These are phyloP conservation scores for Alternaria longipes DNA, from an alignment of 2,329 filamentous ascomycete species.

Conservation along the genomic window DNA sequence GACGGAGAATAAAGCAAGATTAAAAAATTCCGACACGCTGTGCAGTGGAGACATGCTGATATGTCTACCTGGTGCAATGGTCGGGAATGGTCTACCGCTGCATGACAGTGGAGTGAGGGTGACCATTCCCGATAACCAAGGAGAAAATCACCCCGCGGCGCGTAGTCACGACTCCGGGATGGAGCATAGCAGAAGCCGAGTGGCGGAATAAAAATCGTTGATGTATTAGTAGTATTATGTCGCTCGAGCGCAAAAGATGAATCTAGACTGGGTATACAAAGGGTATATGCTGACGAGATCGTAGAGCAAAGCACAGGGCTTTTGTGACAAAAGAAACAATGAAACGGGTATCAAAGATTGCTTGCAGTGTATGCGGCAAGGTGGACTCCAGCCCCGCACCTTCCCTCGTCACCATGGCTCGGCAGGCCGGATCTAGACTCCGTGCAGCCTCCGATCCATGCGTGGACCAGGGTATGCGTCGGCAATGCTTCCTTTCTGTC, in stretches of 20 bases:
- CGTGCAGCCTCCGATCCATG: constrained; percentile 17
- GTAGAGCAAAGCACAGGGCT: constrained; percentile 5
- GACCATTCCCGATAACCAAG: constrained; percentile 20
- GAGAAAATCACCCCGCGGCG: constrained; percentile 9
- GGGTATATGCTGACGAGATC: constrained; percentile 10
- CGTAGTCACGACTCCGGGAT: not conserved
- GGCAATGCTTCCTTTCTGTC: not conserved
- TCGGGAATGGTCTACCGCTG: constrained; percentile 23
- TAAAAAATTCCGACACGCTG: constrained; percentile 6
- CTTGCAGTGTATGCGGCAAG: not conserved
- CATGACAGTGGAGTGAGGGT: constrained; percentile 14
- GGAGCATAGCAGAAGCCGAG: not conserved
- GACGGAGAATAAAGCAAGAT: not conserved
- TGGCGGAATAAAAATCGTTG: not conserved
- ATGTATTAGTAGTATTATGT: constrained; percentile 14
- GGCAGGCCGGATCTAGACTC: constrained; percentile 7
- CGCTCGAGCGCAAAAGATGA: constrained; percentile 1
- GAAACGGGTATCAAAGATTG: constrained; percentile 18
- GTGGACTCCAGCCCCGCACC: constrained; percentile 20
- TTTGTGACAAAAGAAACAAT: constrained; percentile 15
- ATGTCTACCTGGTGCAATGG: constrained; percentile 2
- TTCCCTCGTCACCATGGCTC: constrained; percentile 7
- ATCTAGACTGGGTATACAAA: constrained; percentile 14
- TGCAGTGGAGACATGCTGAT: constrained; percentile 9
- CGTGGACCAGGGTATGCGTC: constrained; percentile 1